Evolutionary conservation across 306 rosid genomes (phyloP), one percentile per base, ranked within the genome.

Genomic region (Vicia sativa): DNA sequence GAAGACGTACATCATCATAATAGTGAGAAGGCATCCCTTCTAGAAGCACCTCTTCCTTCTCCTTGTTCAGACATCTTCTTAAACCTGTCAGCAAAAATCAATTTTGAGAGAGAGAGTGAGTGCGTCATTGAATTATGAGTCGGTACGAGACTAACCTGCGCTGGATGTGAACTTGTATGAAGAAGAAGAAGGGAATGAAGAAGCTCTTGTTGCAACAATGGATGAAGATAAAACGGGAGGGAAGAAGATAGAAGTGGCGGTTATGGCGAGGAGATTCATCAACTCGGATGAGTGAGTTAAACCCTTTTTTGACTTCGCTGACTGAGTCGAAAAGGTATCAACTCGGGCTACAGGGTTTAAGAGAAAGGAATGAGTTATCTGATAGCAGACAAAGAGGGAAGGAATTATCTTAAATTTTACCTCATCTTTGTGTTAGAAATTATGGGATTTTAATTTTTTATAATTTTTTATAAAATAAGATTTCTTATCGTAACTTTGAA

Each of bases 1-100:
- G 25, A 14, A 53, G 3, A 28, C 56, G 55, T 86, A 93, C 97
- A 81, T 93, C 98, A 75, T 93, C 98, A 68, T 93, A 93, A 69
- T 65, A 65, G 31, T 65, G 71, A 65, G 44, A 3, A 8, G 97
- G 98, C 80, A 93, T 87, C 57, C 97, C 97, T 56, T 86, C 87
- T 11, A 85, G 77, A 39, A 93, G 79, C 44, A 77, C 83, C 61
- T 83, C 97, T 42, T 82, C 90, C 65, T 83, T 82, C 49, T 77
- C 87, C 74, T 77, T 78, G 37, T 60, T 76, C 11, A 62, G 13
- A 49, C 96, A 82, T 77, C 81, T 15, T 8, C 84, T 79, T 49
- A 78, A 63, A 75, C 75, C 96, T 89, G 81, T 7, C 18, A 45
- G 15, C n/a, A 44, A 64, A 67, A 76, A 68, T 7, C 26, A 60